Evolutionary conservation across 2,329 filamentous ascomycete genomes (phyloP), one percentile per base, ranked within the genome.

Genomic region (Zopfia rhizophila): DNA sequence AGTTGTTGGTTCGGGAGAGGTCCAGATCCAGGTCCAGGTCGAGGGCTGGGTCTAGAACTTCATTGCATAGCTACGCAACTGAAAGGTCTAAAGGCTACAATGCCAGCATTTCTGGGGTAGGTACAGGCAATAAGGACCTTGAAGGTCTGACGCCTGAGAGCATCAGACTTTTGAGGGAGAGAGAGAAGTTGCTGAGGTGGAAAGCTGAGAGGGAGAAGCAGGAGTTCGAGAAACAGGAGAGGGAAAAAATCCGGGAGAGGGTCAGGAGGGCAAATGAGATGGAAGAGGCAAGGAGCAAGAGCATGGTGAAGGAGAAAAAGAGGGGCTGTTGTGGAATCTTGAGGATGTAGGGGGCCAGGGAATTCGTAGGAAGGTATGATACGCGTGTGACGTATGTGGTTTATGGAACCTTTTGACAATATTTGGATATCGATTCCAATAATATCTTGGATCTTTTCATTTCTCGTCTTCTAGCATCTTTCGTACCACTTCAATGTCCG

Each of bases 261-360:
- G 63, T 68, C 4, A 48, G 54, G 32, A 48, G 59, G 12, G 66
- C 62, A 18, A 67, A 68, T 44, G 61, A 63, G 47, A 45, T 63
- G 31, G 64, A 69, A 36, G 22, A 48, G 14, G 53, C 61, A 47
- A 61, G 38, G 36, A 62, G 62, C 31, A 55, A 47, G 35, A 63
- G 61, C 30, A 38, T 65, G 29, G 14, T 30, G 21, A 51, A 36
- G 30, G 33, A 60, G 44, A 45, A 51, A 2, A 48, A 58, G 47
- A 45, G 39, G 36, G 43, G 51, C 3, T 45, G 43, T 29, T 48
- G 35, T 35, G 47, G 38, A 17, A 24, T 39, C 8, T 45, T 41
- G 7, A 13, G 45, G 38, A 27, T 28, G 25, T 36, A 10, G 14
- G 7, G 14, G 29, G n/a, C n/a, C n/a, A n/a, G n/a, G n/a, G n/a